Base-by-base conservation (phyloP, 176 grass and related monocot species). In the Poa pratensis region DNA sequence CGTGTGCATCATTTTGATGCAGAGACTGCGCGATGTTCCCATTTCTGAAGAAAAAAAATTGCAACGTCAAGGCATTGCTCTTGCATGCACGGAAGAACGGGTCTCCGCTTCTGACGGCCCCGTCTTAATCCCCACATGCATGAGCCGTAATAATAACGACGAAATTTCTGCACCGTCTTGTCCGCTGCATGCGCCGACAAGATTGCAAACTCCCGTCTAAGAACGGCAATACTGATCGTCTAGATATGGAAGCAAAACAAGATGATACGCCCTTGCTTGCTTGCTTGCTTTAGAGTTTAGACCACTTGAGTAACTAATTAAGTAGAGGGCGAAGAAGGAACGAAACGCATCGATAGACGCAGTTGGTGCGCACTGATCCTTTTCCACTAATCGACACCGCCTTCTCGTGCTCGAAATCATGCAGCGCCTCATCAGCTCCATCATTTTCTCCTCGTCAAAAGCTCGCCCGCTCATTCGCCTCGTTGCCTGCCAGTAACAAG, bases 391-490 rank as follows among this genome's bases (percentile, higher is more conserved):
- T 48, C 34, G 5, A 30, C 32, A 23, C 72, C 10, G 69, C n/a
- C 20, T 18, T 40, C 7, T 27, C 18, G 17, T 48, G 61, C 18
- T 66, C 20, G 3, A 40, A 51, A 27, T 16, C n/a, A 59, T 5
- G 32, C 24, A 65, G 17, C 66, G 66, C 23, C 84, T 79, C 65
- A 16, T n/a, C n/a, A n/a, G n/a, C n/a, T n/a, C n/a, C n/a, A 9
- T 23, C 63, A 19, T 58, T 5, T 23, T 10, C 51, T 9, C 80
- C n/a, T 83, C 65, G 65, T 88, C 81, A 84, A 84, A 88, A 86
- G 53, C 40, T 60, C 8, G 39, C 7, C 3, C 2, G 17, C 30
- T 48, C 40, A 52, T 51, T 83, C 35, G 73, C 53, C 22, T 7
- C 26, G 3, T 48, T 48, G 69, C 69, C 42, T 27, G 22, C 18